Conservation (phyloP, 2,329 filamentous ascomycete species). For the Nigrospora sphaerica region DNA sequence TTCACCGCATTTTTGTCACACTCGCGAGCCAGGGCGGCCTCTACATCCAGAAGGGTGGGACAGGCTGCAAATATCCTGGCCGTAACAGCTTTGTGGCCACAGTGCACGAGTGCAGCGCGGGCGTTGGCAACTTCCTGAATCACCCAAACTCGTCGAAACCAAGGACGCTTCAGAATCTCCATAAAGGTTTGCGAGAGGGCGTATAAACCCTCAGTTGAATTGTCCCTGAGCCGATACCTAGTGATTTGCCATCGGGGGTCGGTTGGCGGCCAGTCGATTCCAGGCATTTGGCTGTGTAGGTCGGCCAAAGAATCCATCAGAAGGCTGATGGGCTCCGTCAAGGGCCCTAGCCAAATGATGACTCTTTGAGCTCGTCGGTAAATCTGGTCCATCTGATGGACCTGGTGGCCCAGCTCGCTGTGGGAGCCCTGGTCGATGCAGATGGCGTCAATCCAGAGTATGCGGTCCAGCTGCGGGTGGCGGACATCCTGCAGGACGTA, state of each 20-base stretch:
- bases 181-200: background rate
- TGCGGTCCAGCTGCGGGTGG: background rate
- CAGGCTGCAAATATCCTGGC: background rate
- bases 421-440: slow-evolving; percentile 6
- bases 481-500: background rate
- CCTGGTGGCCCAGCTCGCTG: slow-evolving; percentile 8
- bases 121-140: slow-evolving; percentile 1
- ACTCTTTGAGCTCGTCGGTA: slow-evolving; percentile 7
- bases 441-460: slow-evolving; percentile 1
- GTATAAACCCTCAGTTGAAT: too few species aligned
- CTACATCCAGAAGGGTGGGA: background rate
- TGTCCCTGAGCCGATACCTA: fast-evolving
- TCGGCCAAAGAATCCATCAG: background rate
- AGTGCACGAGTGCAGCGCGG: background rate
- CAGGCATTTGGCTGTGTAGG: background rate
- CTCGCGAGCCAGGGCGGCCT: too few species aligned
- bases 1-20: too few species aligned
- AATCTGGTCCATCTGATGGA: slow-evolving; percentile 7
- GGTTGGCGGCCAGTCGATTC: background rate
- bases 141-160: slow-evolving; percentile 1
- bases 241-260: background rate
- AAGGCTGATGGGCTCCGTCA: background rate
- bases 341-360: slow-evolving; percentile 9
- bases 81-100: background rate
- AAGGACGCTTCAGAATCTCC: background rate